phyloP scores from a whole-genome alignment of 177 flowering plant genomes.

The Vitis hybrid region DNA sequence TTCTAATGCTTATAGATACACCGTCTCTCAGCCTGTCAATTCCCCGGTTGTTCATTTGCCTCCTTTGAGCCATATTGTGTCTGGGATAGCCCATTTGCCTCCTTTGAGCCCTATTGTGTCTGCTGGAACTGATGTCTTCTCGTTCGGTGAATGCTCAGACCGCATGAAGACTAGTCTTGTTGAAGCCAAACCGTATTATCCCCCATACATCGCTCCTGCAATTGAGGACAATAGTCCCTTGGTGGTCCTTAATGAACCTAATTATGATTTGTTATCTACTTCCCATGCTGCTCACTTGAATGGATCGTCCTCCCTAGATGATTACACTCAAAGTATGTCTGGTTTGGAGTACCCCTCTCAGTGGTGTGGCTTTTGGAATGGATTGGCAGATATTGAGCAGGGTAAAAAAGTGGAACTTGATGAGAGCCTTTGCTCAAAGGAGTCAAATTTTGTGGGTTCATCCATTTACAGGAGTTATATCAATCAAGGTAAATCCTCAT shows the following conservation, averaged over 20 bases:
- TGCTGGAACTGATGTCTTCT: constrained; percentile 10
- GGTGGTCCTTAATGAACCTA: constrained; percentile 17
- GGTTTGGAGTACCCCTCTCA: constrained; percentile 21
- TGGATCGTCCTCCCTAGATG: constrained; percentile 14
- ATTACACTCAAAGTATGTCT: constrained; percentile 23
- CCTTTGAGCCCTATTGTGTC: constrained; percentile 13
- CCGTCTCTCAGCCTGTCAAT: constrained; percentile 1
- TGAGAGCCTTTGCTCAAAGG: constrained; percentile 22
- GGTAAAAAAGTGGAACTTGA: constrained; percentile 15
- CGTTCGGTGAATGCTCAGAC: constrained; percentile 10
- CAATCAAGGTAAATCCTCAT: constrained; percentile 37
- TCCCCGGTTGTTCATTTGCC: constrained; percentile 5
- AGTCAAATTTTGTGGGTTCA: constrained; percentile 18
- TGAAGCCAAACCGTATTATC: constrained; percentile 32
- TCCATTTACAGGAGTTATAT: constrained; percentile 17
- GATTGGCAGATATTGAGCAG: constrained; percentile 25
- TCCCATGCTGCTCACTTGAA: constrained; percentile 14
- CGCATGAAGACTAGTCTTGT: constrained; percentile 2
- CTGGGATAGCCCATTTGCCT: constrained; percentile 1
- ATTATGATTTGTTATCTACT: constrained; percentile 21
- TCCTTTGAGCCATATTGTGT: constrained; percentile 12
- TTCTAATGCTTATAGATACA: constrained; percentile 9
- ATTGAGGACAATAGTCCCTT: constrained; percentile 7
- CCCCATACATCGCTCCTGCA: constrained; percentile 18
- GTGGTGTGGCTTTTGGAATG: constrained; percentile 38